Evolutionary conservation across 305 asterid species (phyloP).

Genomic region (Withania somnifera): DNA sequence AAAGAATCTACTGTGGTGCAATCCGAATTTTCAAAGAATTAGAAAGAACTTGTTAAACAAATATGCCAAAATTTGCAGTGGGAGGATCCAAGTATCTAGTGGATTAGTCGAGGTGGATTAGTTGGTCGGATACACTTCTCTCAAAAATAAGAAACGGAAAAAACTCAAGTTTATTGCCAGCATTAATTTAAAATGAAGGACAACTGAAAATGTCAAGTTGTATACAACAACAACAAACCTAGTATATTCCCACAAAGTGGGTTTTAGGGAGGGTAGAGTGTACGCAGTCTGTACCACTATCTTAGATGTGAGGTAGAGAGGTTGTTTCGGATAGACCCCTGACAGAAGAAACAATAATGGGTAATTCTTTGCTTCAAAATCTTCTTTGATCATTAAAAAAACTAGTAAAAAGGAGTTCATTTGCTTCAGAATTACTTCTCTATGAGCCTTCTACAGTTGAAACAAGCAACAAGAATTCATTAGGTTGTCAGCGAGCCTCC

Average conservation of each 20-base stretch:
- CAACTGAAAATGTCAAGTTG: neutral
- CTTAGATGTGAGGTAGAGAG: no score
- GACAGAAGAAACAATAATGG: neutral
- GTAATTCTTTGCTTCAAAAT: neutral
- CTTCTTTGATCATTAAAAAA: neutral
- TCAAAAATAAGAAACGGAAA: neutral
- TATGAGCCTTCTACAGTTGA: neutral
- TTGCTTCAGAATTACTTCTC: neutral
- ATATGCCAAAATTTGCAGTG: neutral
- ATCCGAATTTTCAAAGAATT: neutral
- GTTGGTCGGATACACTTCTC: neutral
- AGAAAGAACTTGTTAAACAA: neutral
- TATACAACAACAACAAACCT: no score
- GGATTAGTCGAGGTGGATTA: neutral
- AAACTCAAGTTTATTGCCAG: neutral
- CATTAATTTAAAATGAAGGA: neutral
- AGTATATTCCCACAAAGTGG: no score
- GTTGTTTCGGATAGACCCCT: neutral
- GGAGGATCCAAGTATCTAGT: neutral
- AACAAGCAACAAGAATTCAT: neutral
- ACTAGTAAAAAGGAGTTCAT: neutral
- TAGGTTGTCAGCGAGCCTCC: neutral
- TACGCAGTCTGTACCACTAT: no score
- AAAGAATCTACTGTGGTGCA: neutral
- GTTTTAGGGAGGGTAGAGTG: no score